Percentiles rank a stretch among this genome's conserved stretches.
Evolutionary conservation across 495 filamentous ascomycete species (phyloP).

Genomic region (Chaetomium fimeti): DNA sequence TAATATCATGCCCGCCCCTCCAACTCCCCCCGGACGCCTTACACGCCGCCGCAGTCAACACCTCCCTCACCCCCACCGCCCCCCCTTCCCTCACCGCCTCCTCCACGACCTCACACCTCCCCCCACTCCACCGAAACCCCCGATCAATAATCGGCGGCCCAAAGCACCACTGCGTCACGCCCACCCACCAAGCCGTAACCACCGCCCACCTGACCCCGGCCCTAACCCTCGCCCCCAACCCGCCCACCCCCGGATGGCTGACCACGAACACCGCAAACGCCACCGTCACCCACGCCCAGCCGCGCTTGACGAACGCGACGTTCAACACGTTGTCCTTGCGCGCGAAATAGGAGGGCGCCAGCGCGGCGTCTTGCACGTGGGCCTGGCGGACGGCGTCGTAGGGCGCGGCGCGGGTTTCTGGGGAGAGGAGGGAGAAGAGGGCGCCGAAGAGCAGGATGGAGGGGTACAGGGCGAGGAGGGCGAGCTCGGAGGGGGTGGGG

Average conservation of each 20-base stretch:
- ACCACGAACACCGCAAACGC: slow-evolving; percentile 61
- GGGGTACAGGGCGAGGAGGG: slow-evolving; percentile 70
- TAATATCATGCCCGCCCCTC: slow-evolving; percentile 89
- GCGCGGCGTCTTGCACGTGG: slow-evolving; percentile 54
- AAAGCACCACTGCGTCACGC: slow-evolving; percentile 94
- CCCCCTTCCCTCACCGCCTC: slow-evolving; percentile 27
- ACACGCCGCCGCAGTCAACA: slow-evolving; percentile 76
- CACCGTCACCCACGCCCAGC: slow-evolving; percentile 84
- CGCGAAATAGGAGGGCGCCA: slow-evolving; percentile 85
- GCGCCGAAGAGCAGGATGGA: slow-evolving; percentile 73
- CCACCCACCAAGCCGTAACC: slow-evolving; percentile 71
- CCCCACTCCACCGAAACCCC: slow-evolving; percentile 76
- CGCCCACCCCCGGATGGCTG: slow-evolving; percentile 53
- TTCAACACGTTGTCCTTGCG: slow-evolving; percentile 91
- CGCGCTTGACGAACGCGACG: slow-evolving; percentile 85
- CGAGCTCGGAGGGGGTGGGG: slow-evolving; percentile 61
- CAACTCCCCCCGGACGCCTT: slow-evolving; percentile 77
- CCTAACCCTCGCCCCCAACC: slow-evolving; percentile 39
- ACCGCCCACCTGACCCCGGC: slow-evolving; percentile 65
- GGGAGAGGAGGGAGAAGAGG: slow-evolving; percentile 74
- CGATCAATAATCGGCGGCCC: slow-evolving; percentile 87
- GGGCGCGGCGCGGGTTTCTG: slow-evolving; percentile 57
- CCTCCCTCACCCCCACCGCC: slow-evolving; percentile 42
- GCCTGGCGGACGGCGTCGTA: slow-evolving; percentile 58
- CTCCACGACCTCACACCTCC: slow-evolving; percentile 60